Conservation (phyloP, 768 basidiomycete species). For the Hortiboletus flavorubellus region DNA sequence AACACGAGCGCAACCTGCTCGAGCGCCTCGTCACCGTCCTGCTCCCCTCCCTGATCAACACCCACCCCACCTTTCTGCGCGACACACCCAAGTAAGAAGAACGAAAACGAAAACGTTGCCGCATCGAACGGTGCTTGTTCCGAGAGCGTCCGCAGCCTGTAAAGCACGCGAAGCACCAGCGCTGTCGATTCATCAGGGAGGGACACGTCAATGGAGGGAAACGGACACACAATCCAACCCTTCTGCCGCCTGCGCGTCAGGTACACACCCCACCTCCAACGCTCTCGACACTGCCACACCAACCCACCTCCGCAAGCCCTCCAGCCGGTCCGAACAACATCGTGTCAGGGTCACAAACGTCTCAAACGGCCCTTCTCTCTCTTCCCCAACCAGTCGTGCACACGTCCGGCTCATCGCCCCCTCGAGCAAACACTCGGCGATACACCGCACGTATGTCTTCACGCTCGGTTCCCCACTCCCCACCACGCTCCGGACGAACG, state of each 20-base stretch:
- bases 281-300: conserved; percentile 83
- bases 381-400: conserved; percentile 54
- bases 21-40: conserved; percentile 55
- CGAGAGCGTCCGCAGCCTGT: conserved; percentile 75
- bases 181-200: conserved; percentile 40
- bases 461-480: conserved; percentile 41
- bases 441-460: conserved; percentile 48
- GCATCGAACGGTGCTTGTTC: conserved; percentile 82
- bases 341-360: conserved; percentile 71
- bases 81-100: conserved; percentile 70
- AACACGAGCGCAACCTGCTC: conserved; percentile 74
- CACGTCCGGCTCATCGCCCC: conserved; percentile 58
- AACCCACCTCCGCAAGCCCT: conserved; percentile 63
- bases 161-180: conserved; percentile 79
- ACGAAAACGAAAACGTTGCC: conserved; percentile 79
- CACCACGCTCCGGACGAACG: conserved; percentile 64
- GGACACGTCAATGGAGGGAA: no score
- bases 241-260: conserved; percentile 71
- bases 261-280: conserved; percentile 60
- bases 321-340: conserved; percentile 74
- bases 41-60: conserved; percentile 18
- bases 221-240: conserved; percentile 42
- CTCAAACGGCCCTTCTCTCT: conserved; percentile 48
- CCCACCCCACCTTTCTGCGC: conserved; percentile 66
- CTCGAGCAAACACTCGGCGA: conserved; percentile 60